Base-by-base conservation (phyloP, 192 early-diverging fungal species). In the Coemansia sp. region DNA sequence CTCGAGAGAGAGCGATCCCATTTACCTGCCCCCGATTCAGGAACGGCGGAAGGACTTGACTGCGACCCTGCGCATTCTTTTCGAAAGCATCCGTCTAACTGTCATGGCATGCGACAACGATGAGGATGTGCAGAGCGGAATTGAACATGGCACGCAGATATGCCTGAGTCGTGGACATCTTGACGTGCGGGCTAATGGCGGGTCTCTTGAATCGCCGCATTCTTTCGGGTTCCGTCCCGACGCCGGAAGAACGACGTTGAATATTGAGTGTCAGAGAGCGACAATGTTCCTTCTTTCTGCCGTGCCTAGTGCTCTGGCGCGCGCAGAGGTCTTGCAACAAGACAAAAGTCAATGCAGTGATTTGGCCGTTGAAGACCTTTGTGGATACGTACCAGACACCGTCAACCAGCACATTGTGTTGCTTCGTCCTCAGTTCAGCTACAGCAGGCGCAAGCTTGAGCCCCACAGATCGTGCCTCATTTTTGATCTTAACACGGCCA, bases 101-200 rank as follows among this genome's bases (percentile, higher is more conserved):
- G 35, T 77, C 22, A 38, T 77, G 71, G 74, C 72, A 7, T 69
- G 75, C 49, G 80, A 82, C 45, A 82, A 76, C 56, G 80, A 77
- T 6, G 80, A 82, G 59, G 80, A 82, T 45, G 69, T 69, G 38
- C 68, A 63, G 17, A 65, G 75, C 38, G 75, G 72, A 2, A 73
- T 74, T 48, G 75, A 82, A 42, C 80, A 82, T 52, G 80, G 80
- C 25, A 77, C 64, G 15, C 80, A 77, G 46, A 63, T 74, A 4
- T 66, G 71, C 43, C 45, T 82, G 17, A 11, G 33, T 0, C 29
- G 49, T 33, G 80, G 80, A 1, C 3, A 20, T n/a, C 6, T 63
- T 42, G 71, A 62, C 38, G 23, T 78, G 7, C 67, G 80, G 3
- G 69, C 62, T 22, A 82, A 82, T 32, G 80, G 80, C 5, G 80